Base-by-base conservation (phyloP, 2,329 filamentous ascomycete genomes). In the Phoma herbarum region DNA sequence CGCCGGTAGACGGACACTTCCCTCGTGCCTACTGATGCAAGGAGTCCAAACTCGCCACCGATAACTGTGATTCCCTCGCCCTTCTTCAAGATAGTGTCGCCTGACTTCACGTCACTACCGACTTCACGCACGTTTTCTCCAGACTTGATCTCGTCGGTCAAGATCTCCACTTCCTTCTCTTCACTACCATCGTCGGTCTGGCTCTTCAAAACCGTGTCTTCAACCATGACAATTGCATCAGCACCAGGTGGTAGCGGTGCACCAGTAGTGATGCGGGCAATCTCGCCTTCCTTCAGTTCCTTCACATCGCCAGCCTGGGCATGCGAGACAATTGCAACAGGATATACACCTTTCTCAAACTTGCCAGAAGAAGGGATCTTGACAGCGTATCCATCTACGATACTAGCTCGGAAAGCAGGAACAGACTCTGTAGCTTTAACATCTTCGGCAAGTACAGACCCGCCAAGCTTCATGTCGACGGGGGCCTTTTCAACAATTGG, bases 221-320 rank as follows among this genome's bases (percentile, higher is more conserved):
- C 95, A 0, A 99, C 95, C 92, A 96, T 98, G 45, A 97, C 89
- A 5, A 99, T 93, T 0, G 94, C 90, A 25, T 92, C 96, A 2
- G 95, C 92, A 0, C 93, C 92, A 0, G 88, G 88, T 1, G 95
- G 95, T 0, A 99, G 80, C 11, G 95, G 94, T 6, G 95, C 95
- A 0, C 95, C 95, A 0, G 95, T 99, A 0, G 95, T 99, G 67
- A 99, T 97, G 45, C 95, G 85, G 0, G 94, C 90, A 52, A 98
- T 89, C 63, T 93, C 85, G 0, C 93, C 93, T 31, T 86, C 82
- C 52, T 88, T 83, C 2, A 97, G 80, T 1, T 86, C 77, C 31
- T 86, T 81, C 14, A 85, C 85, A 28, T 90, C 86, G 0, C 88
- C 86, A 0, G 92, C 87, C 16, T 92, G 86, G 11, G 95, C 95